Evolutionary conservation across 148 eudicot species (phyloP).

Genomic region (Agrostemma githago): DNA sequence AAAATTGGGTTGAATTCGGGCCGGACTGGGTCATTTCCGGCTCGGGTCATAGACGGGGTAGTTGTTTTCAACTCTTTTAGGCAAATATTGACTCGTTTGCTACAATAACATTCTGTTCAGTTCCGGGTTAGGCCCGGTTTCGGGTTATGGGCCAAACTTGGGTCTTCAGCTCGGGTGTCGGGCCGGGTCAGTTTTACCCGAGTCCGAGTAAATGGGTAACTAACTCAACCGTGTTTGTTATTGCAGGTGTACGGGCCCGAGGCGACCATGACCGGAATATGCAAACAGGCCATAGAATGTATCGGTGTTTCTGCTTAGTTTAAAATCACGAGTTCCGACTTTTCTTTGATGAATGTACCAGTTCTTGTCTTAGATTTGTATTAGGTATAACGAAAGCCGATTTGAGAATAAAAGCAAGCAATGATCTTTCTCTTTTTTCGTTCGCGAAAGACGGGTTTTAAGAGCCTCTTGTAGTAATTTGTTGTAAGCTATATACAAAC

Average conservation of each 20-base stretch:
- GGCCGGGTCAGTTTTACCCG: neutral
- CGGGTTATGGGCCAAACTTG: no score
- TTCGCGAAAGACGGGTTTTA: neutral
- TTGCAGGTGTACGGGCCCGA: conserved; percentile 86
- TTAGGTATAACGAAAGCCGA: neutral
- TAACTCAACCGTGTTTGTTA: neutral
- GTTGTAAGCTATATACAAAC: neutral
- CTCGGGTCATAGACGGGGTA: no score
- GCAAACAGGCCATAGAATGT: conserved; percentile 97
- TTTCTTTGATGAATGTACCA: neutral
- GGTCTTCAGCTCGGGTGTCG: no score
- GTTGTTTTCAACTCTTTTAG: no score
- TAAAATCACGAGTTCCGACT: neutral
- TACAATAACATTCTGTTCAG: no score
- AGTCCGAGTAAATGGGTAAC: neutral
- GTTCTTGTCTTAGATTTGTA: neutral
- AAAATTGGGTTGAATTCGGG: no score
- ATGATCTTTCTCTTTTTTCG: neutral
- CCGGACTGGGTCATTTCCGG: no score
- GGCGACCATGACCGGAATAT: conserved; percentile 96
- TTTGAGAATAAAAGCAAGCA: neutral
- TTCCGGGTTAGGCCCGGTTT: no score
- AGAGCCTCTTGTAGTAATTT: neutral
- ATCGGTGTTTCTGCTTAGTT: conserved; percentile 63
- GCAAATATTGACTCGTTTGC: no score